Evolutionary conservation across 768 basidiomycete genomes (phyloP), one percentile per base, ranked within the genome.

Genomic region (Mycena metata): DNA sequence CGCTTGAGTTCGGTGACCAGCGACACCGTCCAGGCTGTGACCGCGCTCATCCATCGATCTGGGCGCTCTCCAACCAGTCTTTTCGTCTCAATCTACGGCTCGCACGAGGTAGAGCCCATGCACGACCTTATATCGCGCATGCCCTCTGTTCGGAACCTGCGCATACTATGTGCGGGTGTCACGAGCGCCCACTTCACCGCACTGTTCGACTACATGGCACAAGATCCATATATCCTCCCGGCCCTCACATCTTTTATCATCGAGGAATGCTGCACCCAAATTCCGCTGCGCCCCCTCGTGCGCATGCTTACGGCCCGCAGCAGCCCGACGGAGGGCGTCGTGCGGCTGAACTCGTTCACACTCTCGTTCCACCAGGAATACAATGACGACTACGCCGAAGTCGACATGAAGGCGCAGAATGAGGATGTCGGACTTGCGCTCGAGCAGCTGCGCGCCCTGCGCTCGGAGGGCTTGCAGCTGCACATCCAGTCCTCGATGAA

Each of bases 401-500:
- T 55, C 16, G 10, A 55, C 10, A 23, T 55, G 49, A 30, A 13
- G 23, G 24, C 3, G 12, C 49, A 19, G 24, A 19, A 50, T 5
- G 17, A 36, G 35, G 45, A 60, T 1, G 39, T 61, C n/a, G 47
- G 42, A 30, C 21, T 19, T 35, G 47, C 60, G 1, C 39, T 61
- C 11, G 12, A 23, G 12, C 19, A 30, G 16, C 49, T 61, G 9
- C 15, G 47, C 60, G 23, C 13, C 10, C 13, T 61, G 35, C 60
- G 60, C 11, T 39, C 60, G 1, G 21, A 51, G 13, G 60, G 60
- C 2, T 19, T 61, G 60, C 1, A 36, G 36, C 19, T 61, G n/a
- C 47, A 61, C 8, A 16, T 61, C 26, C 49, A 19, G 49, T 61
- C 60, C 30, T 4, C 33, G 23, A 10, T 61, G 13, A 49, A 61